Percentiles rank a stretch among this genome's conserved stretches.
Conservation (phyloP, 352 stramenopile genomes). For the Phytophthora cactorum region DNA sequence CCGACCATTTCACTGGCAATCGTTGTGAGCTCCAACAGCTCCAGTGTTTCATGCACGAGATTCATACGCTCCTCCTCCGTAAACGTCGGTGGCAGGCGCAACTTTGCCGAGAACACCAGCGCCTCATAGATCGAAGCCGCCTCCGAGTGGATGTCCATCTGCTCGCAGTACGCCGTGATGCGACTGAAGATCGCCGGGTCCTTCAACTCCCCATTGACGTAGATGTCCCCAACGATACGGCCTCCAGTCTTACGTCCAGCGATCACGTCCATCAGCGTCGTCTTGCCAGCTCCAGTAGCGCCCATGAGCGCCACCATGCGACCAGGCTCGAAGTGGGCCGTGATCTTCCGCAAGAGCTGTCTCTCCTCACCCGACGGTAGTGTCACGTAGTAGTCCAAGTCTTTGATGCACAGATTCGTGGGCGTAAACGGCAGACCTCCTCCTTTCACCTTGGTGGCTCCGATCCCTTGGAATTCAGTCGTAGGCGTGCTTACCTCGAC, state of each 20-base stretch:
- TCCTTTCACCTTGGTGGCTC: constrained; percentile 4
- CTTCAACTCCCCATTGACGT: constrained; percentile 89
- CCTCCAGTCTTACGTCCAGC: constrained; percentile 57
- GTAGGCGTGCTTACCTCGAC: constrained; percentile 36
- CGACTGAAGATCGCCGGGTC: constrained; percentile 76
- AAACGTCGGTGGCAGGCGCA: constrained; percentile 69
- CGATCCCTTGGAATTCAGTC: too few relatives aligned
- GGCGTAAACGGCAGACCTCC: constrained; percentile 41
- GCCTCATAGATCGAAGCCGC: constrained; percentile 90
- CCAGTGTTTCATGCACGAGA: constrained; percentile 57
- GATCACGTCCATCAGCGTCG: constrained; percentile 65
- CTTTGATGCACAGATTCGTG: constrained; percentile 47
- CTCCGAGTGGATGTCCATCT: constrained; percentile 92
- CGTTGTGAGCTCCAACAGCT: constrained; percentile 51
- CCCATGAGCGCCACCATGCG: constrained; percentile 52
- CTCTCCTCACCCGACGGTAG: constrained; percentile 55
- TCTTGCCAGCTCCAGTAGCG: constrained; percentile 59
- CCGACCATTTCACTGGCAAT: constrained; percentile 55
- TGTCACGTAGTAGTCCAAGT: constrained; percentile 60
- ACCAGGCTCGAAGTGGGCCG: constrained; percentile 47
- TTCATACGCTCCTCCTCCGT: constrained; percentile 46
- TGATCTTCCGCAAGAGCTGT: constrained; percentile 44
- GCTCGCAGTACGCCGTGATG: constrained; percentile 92
- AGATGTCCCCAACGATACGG: constrained; percentile 80
- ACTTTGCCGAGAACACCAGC: constrained; percentile 82